Percentiles rank a stretch among this genome's conserved stretches.
These are phyloP conservation scores for Diplosphaera chodatii DNA, from an alignment of 139 green algal species.

Conservation along the genomic window DNA sequence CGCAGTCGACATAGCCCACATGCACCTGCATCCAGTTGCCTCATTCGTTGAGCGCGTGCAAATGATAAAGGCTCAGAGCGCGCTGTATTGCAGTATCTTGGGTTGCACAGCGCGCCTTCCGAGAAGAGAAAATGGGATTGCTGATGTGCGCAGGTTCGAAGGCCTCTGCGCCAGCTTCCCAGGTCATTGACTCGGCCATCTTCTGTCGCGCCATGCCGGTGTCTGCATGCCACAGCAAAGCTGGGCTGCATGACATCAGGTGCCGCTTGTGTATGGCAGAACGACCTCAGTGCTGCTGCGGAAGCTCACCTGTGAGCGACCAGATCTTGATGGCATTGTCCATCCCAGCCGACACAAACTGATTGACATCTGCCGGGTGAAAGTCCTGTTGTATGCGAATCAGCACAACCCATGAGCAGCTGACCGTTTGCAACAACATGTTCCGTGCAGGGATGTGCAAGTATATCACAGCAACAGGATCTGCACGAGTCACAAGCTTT, in stretches of 20 bases:
- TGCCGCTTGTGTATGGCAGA: no score
- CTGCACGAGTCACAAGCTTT: slow-evolving; percentile 1
- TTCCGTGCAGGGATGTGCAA: no score
- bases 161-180: neutral
- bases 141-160: slow-evolving; percentile 1
- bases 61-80: no score
- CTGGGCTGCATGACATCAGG: no score
- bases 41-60: no score
- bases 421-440: no score
- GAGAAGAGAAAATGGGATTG: slow-evolving; percentile 8
- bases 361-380: slow-evolving; percentile 39
- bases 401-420: neutral
- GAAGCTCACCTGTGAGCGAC: slow-evolving; percentile 19
- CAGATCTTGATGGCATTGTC: slow-evolving; percentile 72
- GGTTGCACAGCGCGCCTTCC: slow-evolving; percentile 17
- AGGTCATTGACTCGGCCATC: neutral
- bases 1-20: slow-evolving; percentile 77
- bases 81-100: no score
- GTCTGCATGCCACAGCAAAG: neutral
- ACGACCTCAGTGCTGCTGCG: no score
- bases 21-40: slow-evolving; percentile 62
- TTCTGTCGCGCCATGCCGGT: neutral
- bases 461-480: no score
- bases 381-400: slow-evolving; percentile 37
- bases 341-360: slow-evolving; percentile 64